Percentiles rank a stretch among this genome's conserved stretches.
These are phyloP conservation scores for Daldinia loculata DNA, from an alignment of 495 filamentous ascomycete species.

Conservation along the genomic window DNA sequence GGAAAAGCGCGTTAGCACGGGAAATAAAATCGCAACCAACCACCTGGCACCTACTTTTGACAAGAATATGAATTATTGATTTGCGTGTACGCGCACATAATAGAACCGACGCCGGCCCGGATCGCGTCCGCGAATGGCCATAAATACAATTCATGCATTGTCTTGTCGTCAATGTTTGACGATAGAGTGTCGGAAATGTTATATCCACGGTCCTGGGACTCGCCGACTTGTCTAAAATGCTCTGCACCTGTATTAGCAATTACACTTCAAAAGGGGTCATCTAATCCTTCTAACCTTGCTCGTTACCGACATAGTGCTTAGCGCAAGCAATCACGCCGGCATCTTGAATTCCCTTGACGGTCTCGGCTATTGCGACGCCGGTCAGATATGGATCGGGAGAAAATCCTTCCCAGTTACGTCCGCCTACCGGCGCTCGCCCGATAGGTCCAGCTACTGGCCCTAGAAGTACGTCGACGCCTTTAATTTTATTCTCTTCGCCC, in stretches of 20 bases:
- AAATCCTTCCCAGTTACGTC: conserved; percentile 91
- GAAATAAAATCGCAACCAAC: conserved; percentile 2
- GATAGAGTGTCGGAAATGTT: conserved; percentile 72
- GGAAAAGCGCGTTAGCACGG: conserved; percentile 68
- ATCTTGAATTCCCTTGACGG: conserved; percentile 83
- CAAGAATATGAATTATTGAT: conserved; percentile 89
- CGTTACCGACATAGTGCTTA: conserved; percentile 83
- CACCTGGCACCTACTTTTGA: conserved; percentile 62
- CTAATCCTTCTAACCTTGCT: conserved; percentile 53
- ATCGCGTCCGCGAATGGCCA: conserved; percentile 66
- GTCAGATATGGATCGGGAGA: conserved; percentile 81
- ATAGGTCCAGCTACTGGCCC: conserved; percentile 91
- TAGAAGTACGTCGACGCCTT: conserved; percentile 85
- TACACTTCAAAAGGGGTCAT: not conserved
- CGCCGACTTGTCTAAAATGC: conserved; percentile 81
- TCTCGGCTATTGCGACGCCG: conserved; percentile 74
- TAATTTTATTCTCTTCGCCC: conserved; percentile 79
- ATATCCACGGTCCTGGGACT: conserved; percentile 68
- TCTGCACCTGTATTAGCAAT: conserved; percentile 53
- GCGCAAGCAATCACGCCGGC: conserved; percentile 82
- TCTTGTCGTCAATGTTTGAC: conserved; percentile 90
- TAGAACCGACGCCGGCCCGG: conserved; percentile 72
- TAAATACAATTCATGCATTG: conserved; percentile 93
- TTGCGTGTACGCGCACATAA: conserved; percentile 97
- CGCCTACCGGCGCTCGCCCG: conserved; percentile 75